Evolutionary conservation across 1,139 yeast genomes (phyloP), one percentile per base, ranked within the genome.

Genomic region (Taphrina pruni): DNA sequence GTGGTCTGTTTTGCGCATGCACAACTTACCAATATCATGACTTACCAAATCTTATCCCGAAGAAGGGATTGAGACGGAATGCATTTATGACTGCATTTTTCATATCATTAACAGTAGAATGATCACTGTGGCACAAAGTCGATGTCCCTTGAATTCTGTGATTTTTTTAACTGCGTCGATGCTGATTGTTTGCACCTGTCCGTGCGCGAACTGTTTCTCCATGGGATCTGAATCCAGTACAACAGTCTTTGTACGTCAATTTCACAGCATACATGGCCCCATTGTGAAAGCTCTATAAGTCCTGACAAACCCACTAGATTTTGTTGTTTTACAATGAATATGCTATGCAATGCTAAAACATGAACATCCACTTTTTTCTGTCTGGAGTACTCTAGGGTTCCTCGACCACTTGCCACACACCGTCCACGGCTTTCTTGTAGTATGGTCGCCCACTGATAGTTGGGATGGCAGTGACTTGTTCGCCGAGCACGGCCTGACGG

Each of bases 401-500:
- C 20, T 12, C 48, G 2, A 45, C 48, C 8, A 7, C n/a, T n/a
- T 45, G 48, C 48, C 48, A 45, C 2, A 45, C 48, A 7, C 48
- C 48, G 8, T 45, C 48, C n/a, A 45, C 20, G 20, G 48, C 48
- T n/a, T 45, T 45, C n/a, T 45, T 45, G 20, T 45, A 45, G 48
- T 45, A 45, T 45, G 48, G 48, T 45, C n/a, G 48, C n/a, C 48
- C 48, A n/a, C 48, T 45, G 48, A 17, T 45, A 20, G 2, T 6
- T 4, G 48, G 48, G 9, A 45, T 45, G 20, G 20, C n/a, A 45
- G 20, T 45, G 17, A 45, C 36, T 50, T 50, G 12, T 50, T 50
- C 54, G 6, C 60, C 60, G 9, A 56, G 60, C n/a, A 56, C 60
- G 17, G 62, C 54, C n/a, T 35, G 52, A 14, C 62, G 38, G n/a